Evolutionary conservation across 352 stramenopile species (phyloP).

Genomic region (Phytophthora chlamydospora): DNA sequence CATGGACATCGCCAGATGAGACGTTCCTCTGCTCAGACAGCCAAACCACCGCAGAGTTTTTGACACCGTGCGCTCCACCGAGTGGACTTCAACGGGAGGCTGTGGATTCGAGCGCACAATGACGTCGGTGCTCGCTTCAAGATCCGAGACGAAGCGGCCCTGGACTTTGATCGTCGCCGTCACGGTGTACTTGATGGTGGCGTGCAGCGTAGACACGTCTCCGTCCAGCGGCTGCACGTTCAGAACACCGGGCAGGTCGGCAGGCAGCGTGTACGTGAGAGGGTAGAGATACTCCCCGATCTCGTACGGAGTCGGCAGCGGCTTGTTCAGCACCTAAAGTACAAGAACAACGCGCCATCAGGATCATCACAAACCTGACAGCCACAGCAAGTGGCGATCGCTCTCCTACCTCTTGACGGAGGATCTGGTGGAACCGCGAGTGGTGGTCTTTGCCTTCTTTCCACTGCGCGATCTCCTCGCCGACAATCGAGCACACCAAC

Average conservation of each 20-base stretch:
- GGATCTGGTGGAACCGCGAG: conserved; percentile 71
- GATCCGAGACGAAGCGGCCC: conserved; percentile 70
- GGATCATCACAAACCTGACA: background rate
- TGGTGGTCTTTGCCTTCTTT: conserved; percentile 64
- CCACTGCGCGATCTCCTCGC: conserved; percentile 76
- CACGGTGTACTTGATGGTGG: conserved; percentile 80
- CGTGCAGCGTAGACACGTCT: conserved; percentile 57
- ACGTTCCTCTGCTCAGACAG: conserved; percentile 62
- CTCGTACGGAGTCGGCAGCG: conserved; percentile 57
- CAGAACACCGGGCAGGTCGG: conserved; percentile 58
- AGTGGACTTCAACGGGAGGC: conserved; percentile 23
- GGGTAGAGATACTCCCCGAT: conserved; percentile 76
- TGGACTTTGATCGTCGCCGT: conserved; percentile 73
- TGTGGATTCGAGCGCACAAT: conserved; percentile 45
- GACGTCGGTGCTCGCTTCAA: conserved; percentile 63
- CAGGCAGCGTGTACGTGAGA: conserved; percentile 64
- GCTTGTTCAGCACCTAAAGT: conserved; percentile 50
- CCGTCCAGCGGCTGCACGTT: conserved; percentile 62
- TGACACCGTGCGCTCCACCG: conserved; percentile 65
- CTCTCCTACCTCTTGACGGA: conserved; percentile 54
- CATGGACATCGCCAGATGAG: conserved; percentile 68
- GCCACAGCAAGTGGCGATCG: background rate
- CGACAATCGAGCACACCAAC: conserved; percentile 59
- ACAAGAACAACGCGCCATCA: conserved; percentile 17
- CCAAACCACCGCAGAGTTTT: conserved; percentile 66